Base-by-base conservation (phyloP, 148 eudicot species). In the Diospyros lotus region DNA sequence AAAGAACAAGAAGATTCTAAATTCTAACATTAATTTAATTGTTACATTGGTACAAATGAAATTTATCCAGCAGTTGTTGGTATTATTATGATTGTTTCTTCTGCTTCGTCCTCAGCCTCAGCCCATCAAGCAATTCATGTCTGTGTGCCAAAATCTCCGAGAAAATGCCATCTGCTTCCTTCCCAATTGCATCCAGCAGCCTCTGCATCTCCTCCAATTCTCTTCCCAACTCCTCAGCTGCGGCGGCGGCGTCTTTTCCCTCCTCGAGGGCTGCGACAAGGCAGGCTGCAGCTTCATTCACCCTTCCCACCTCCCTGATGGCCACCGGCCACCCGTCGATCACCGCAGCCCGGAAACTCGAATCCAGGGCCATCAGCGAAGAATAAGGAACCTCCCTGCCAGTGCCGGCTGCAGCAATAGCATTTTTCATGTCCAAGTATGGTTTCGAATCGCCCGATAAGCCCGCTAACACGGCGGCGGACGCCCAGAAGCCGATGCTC, bases 271-370 rank as follows among this genome's bases (percentile, higher is more conserved):
- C 82, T 13, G 40, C 73, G 40, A 71, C 48, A 54, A 86, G 73
- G 12, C 41, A 46, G 48, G 45, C 72, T 51, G 79, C 78, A 2
- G 70, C 76, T 38, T 75, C 82, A 74, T 88, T 84, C 43, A 86
- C 85, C 45, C 85, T 85, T 38, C 61, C 72, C 52, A 89, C 78
- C 79, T 93, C 97, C 79, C 78, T 81, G 6, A 83, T 10, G 52
- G 8, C 6, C 2, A 41, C 64, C 41, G 64, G 53, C 40, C 53
- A 60, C 11, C 73, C 69, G 44, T 67, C 82, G 53, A 18, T 14
- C 12, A 61, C 45, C 71, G 61, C 80, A 60, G 50, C 53, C 9
- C 58, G 61, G 64, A 63, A 65, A 43, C 66, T 77, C 12, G 65
- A 75, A 69, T 84, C 75, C 64, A 83, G 58, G 38, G 64, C 78